Conservation (phyloP, 352 stramenopile genomes). For the Globisporangium carolinianum region DNA sequence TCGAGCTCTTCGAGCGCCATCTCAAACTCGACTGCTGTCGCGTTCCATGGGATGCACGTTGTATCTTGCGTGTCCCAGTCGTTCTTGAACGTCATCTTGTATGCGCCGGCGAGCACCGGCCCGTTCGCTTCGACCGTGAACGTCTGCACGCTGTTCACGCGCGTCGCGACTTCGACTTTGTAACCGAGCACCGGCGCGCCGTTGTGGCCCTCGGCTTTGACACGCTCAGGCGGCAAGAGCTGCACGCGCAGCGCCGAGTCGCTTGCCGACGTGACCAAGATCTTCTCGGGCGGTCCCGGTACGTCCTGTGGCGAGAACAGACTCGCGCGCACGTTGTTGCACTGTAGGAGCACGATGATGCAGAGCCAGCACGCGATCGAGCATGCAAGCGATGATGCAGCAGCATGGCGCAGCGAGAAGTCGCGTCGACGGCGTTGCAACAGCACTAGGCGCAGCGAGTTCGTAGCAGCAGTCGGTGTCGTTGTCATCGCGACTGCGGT, state of each 20-base stretch:
- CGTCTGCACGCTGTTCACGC: conserved; percentile 63
- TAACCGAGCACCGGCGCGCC: conserved; percentile 69
- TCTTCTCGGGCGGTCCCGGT: conserved; percentile 47
- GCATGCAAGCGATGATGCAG: background rate
- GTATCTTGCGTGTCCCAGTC: conserved; percentile 23
- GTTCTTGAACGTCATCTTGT: conserved; percentile 55
- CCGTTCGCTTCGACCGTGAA: conserved; percentile 57
- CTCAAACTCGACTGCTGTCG: conserved; percentile 54
- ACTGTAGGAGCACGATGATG: background rate
- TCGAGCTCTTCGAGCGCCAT: conserved; percentile 59
- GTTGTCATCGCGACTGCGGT: no score
- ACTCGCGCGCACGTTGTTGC: conserved; percentile 10
- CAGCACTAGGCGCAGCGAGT: no score
- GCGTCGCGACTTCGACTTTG: conserved; percentile 66
- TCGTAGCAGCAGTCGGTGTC: no score
- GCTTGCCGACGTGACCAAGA: conserved; percentile 40
- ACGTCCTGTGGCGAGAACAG: conserved; percentile 63
- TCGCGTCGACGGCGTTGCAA: no score
- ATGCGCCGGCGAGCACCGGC: conserved; percentile 38
- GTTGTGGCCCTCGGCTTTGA: conserved; percentile 63
- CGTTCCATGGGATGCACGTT: conserved; percentile 64
- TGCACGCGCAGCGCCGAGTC: conserved; percentile 55
- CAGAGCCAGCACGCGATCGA: conserved; percentile 1
- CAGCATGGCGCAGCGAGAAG: background rate
- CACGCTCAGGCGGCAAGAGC: conserved; percentile 42